These are phyloP conservation scores for Porpolomopsis calyptriformis DNA, from an alignment of 768 basidiomycete genomes.

Conservation along the genomic window DNA sequence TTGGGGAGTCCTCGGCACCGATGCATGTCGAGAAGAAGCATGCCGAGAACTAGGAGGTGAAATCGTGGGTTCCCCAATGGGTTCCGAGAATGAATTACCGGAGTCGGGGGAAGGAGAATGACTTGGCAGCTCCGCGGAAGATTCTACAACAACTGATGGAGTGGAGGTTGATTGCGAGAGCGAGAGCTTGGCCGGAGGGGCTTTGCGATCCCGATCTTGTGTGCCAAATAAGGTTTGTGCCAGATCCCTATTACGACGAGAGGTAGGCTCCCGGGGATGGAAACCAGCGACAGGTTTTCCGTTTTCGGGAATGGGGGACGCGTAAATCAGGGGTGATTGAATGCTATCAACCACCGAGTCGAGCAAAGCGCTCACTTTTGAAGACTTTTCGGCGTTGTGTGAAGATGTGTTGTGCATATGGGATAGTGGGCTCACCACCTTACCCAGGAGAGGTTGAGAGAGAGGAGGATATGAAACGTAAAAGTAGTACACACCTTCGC, in stretches of 20 bases:
- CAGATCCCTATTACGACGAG: conserved; percentile 62
- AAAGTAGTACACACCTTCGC: conserved; percentile 17
- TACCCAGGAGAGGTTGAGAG: not conserved
- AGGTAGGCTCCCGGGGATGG: conserved; percentile 31
- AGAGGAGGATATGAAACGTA: not conserved
- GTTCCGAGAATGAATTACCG: conserved; percentile 16
- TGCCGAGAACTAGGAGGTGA: conserved; percentile 29
- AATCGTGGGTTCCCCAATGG: conserved; percentile 5
- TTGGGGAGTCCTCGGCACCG: conserved; percentile 32
- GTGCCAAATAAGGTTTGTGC: conserved; percentile 65
- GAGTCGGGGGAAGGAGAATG: conserved; percentile 15
- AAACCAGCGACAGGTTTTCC: conserved; percentile 10
- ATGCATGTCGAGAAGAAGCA: conserved; percentile 36
- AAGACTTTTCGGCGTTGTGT: conserved; percentile 34
- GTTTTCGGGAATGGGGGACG: conserved; percentile 15
- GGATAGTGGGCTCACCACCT: not conserved
- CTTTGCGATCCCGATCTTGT: conserved; percentile 23
- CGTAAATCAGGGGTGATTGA: conserved; percentile 25
- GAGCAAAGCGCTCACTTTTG: conserved; percentile 55
- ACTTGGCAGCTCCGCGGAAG: not conserved
- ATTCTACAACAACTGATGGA: not conserved
- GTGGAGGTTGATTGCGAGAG: not conserved
- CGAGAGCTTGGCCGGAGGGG: conserved; percentile 13
- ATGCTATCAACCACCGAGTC: conserved; percentile 52
- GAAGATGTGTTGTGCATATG: not conserved